Percentiles rank a stretch among this genome's conserved stretches.
These are phyloP conservation scores for Santalum album DNA, from an alignment of 164 flowering plant species.

Conservation along the genomic window DNA sequence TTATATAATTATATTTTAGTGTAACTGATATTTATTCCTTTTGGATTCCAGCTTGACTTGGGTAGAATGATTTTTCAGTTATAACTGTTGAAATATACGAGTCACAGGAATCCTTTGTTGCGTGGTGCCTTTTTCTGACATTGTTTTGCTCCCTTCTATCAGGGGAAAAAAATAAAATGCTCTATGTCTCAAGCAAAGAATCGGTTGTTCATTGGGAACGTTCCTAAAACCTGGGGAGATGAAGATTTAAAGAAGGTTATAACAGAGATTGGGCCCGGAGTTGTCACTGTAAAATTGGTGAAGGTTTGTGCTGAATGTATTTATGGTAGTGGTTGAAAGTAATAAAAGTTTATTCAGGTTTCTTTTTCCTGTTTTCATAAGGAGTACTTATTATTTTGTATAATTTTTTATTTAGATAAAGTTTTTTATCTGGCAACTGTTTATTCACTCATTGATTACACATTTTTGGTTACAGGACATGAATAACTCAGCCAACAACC, in stretches of 20 bases:
- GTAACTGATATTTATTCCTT: too few species aligned
- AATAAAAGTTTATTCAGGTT: too few species aligned
- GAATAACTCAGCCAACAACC: constrained; percentile 62
- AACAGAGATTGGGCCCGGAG: constrained; percentile 71
- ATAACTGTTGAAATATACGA: not conserved
- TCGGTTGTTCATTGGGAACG: constrained; percentile 75
- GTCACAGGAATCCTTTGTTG: not conserved
- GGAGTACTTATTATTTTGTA: too few species aligned
- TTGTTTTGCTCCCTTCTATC: not conserved
- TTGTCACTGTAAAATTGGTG: constrained; percentile 48
- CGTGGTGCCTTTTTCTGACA: not conserved
- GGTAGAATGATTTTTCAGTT: too few species aligned
- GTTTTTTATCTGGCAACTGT: not conserved
- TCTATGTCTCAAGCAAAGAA: constrained; percentile 84
- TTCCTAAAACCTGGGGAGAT: constrained; percentile 74
- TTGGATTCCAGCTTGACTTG: too few species aligned
- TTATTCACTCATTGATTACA: not conserved
- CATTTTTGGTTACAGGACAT: constrained; percentile 47
- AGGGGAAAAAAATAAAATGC: constrained; percentile 76
- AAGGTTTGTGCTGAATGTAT: constrained; percentile 39
- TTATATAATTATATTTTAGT: too few species aligned
- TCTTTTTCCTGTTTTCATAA: too few species aligned
- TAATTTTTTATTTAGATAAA: not conserved
- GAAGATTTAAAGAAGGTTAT: constrained; percentile 61
- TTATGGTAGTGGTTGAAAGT: not conserved